Evolutionary conservation across 1,139 yeast genomes (phyloP), one percentile per base, ranked within the genome.

Genomic region (Scheffersomyces cryptocercus): DNA sequence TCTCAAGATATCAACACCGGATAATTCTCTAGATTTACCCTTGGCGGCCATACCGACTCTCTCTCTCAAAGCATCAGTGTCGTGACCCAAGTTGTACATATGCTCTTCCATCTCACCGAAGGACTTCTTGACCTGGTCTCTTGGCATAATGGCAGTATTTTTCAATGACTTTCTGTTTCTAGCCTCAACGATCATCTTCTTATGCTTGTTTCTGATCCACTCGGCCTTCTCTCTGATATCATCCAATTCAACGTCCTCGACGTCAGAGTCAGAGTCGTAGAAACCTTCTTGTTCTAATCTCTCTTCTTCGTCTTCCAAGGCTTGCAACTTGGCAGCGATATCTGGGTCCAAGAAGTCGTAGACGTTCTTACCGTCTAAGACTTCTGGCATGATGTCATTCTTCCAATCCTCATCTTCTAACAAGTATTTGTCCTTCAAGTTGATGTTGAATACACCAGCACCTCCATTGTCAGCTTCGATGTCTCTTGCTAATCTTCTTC

Each of bases 351-450:
- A 80, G 84, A 87, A 93, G 68, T 93, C 99, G 70, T 91, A 91
- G 47, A 93, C 97, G 66, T 93, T 93, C 75, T 85, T 87, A 70
- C 99, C 99, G 59, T 93, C 91, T 65, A 93, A 75, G 44, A 93
- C 79, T 75, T 93, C 99, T 24, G 99, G 99, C 90, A 95, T 90
- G 52, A 85, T 79, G 66, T 93, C 99, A 53, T 89, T 82, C 80
- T 93, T 93, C 99, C 99, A 93, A 50, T 88, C 95, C 38, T 91
- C 98, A 62, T 95, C 95, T 55, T 93, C 99, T 55, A 93, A 77
- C 49, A 93, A 59, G 70, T 93, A 93, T 58, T 85, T 86, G 59
- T 91, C 98, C 69, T 90, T 88, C 72, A 91, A 78, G 73, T 95
- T 89, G 60, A 93, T 82, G 72, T 90, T 93, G 77, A 74, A 93